These are phyloP conservation scores for Microascus cirrosus DNA, from an alignment of 2,329 filamentous ascomycete genomes.

Conservation along the genomic window DNA sequence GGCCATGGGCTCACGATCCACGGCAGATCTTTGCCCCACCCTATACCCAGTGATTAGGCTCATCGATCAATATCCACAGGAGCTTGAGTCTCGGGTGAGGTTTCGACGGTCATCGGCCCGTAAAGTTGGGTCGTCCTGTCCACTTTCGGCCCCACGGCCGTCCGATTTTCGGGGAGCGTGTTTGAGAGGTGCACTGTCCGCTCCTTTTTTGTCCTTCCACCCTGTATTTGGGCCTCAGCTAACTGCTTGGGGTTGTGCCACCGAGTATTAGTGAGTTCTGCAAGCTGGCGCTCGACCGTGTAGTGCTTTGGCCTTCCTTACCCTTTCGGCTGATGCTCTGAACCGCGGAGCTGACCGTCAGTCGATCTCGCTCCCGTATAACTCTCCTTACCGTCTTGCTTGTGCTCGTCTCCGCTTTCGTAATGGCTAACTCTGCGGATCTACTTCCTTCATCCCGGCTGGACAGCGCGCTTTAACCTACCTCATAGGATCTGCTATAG, in stretches of 20 bases:
- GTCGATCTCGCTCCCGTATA: too few relatives aligned
- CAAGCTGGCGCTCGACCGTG: neutral
- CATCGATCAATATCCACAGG: neutral
- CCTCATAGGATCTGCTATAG: neutral
- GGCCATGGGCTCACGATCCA: neutral
- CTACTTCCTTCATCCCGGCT: neutral
- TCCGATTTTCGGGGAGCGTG: conserved; percentile 2
- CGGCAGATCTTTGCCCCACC: neutral
- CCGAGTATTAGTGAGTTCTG: neutral
- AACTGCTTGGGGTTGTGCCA: neutral
- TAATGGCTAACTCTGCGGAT: neutral
- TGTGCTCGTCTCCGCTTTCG: neutral
- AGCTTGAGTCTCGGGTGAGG: neutral
- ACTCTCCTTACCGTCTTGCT: neutral
- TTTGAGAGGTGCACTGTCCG: neutral
- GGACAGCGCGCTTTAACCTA: neutral
- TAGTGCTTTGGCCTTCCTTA: neutral
- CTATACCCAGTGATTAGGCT: neutral
- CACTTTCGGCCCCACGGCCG: conserved; percentile 4
- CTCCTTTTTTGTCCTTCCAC: neutral
- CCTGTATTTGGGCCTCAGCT: neutral
- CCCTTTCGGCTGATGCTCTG: too few relatives aligned
- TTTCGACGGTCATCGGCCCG: neutral
- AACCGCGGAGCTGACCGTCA: too few relatives aligned
- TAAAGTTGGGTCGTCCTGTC: neutral